Evolutionary conservation across 2,329 filamentous ascomycete genomes (phyloP).

Genomic region (Lachnellula hyalina): DNA sequence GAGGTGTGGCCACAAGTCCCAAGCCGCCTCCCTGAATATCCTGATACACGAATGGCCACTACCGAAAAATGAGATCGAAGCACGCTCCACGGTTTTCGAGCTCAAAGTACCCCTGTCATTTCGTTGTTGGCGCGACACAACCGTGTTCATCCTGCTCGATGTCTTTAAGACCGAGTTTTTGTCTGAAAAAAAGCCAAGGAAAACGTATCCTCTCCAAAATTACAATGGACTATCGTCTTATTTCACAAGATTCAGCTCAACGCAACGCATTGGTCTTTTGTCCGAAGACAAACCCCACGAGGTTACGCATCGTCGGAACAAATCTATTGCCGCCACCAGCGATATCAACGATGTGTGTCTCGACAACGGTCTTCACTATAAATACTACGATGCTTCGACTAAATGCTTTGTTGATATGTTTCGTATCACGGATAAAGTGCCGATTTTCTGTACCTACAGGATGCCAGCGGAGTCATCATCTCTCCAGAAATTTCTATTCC

Average conservation of each 20-base stretch:
- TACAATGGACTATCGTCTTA: constrained; percentile 3
- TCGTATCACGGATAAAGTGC: neutral
- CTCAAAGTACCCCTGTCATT: constrained; percentile 38
- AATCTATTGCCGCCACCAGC: neutral
- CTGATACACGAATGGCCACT: constrained; percentile 52
- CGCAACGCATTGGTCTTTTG: constrained; percentile 3
- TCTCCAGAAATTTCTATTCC: constrained; percentile 4
- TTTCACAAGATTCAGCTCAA: neutral
- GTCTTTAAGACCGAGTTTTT: neutral
- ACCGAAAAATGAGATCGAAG: constrained; percentile 28
- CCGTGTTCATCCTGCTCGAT: constrained; percentile 14
- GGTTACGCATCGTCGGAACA: neutral
- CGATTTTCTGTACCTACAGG: neutral
- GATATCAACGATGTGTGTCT: constrained; percentile 5
- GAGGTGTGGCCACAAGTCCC: constrained; percentile 30
- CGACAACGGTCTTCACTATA: constrained; percentile 5
- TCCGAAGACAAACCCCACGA: constrained; percentile 8
- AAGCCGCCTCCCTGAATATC: constrained; percentile 40
- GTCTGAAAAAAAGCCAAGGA: neutral
- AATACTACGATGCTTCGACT: constrained; percentile 6
- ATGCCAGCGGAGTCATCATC: neutral
- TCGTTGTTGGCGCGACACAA: constrained; percentile 44
- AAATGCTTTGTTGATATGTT: constrained; percentile 2
- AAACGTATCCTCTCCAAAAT: neutral
- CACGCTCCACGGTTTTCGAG: constrained; percentile 48